Base-by-base conservation (phyloP, 495 filamentous ascomycete genomes). In the Penicillium parvum region DNA sequence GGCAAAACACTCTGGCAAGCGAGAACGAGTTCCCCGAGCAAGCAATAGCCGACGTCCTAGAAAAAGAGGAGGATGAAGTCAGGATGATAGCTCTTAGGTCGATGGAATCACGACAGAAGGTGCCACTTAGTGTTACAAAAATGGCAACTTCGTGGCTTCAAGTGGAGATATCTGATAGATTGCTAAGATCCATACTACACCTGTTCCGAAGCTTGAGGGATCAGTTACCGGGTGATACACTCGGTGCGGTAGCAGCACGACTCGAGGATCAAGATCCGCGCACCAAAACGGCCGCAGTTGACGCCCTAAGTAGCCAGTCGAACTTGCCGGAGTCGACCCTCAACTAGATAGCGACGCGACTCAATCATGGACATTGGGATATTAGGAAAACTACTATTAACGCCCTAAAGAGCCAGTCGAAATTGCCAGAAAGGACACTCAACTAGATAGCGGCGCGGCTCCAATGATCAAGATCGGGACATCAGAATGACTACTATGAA, bases 11-110 rank as follows among this genome's bases (percentile, higher is more conserved):
- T 6, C 26, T 38, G 12, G 36, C 22, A 12, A 38, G 19, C 16
- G 21, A 38, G 36, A 26, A 25, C 9, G 36, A 38, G 27, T 38
- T 38, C 26, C 36, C 36, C 22, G 19, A 38, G 36, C 10, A 27
- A 26, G 21, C 36, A 11, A 25, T 38, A 22, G 16, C 19, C 16
- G 36, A 22, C 19, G 3, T 38, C n/a, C 20, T 23, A 15, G 36
- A n/a, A n/a, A n/a, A 38, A 16, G 36, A 38, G 20, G 7, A 15
- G 4, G 36, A 38, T 26, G 12, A 26, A 12, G 36, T 23, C 9
- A 25, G 9, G 22, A 25, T 25, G 22, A 25, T 25, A 25, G 22
- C 22, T 25, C 9, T 25, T 9, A 5, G 5, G 5, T 25, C 22
- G 9, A 25, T 25, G 22, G 9, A 25, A 25, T 9, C 5, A 9